phyloP scores from a whole-genome alignment of 345 rosid genomes.

The Microthlaspi erraticum region DNA sequence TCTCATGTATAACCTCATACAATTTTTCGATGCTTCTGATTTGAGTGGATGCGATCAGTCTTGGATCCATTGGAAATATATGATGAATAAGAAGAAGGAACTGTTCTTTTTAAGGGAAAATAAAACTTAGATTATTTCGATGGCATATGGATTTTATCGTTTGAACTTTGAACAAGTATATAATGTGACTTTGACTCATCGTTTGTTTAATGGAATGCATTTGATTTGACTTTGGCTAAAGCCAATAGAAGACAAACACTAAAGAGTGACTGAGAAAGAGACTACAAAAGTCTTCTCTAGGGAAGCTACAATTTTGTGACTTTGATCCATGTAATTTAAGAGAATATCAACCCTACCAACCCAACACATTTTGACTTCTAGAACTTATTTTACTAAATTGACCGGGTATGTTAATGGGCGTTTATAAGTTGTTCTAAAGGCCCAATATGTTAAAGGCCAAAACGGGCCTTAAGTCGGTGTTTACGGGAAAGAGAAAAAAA shows the following conservation, averaged over 20 bases:
- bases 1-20: constrained; percentile 30
- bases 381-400: not conserved
- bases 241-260: constrained; percentile 28
- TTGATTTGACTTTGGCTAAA: constrained; percentile 21
- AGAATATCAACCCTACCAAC: not conserved
- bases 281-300: constrained; percentile 7
- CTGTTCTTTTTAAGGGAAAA: not conserved
- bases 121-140: not conserved
- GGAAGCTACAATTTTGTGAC: not conserved
- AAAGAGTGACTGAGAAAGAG: constrained; percentile 1
- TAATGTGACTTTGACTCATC: constrained; percentile 5
- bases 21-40: constrained; percentile 36
- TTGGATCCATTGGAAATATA: constrained; percentile 39
- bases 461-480: constrained; percentile 15
- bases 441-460: not conserved
- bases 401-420: constrained; percentile 2
- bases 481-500: not conserved
- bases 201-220: constrained; percentile 24
- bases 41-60: constrained; percentile 17
- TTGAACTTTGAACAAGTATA: constrained; percentile 25
- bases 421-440: not conserved
- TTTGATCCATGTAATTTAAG: not conserved
- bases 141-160: constrained; percentile 7
- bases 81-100: not conserved
- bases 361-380: constrained; percentile 1